Percentiles rank a stretch among this genome's conserved stretches.
Evolutionary conservation across 176 grass and related monocot genomes (phyloP).

Genomic region (Elaeis guineensis): DNA sequence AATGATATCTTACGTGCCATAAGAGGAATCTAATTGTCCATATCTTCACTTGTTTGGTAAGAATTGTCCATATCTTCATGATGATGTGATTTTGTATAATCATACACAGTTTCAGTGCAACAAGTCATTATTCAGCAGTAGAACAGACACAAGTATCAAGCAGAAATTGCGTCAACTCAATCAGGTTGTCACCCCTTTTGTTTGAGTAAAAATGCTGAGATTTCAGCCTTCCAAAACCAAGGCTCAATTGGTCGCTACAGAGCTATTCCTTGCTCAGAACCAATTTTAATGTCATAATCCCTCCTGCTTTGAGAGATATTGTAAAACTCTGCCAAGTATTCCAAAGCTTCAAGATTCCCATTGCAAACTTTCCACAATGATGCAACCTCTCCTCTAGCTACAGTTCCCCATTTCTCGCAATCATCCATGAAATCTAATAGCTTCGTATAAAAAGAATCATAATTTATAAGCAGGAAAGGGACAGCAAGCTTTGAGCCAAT

Average conservation of each 20-base stretch:
- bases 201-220: too few relatives aligned
- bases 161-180: too few relatives aligned
- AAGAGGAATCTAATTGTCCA: too few relatives aligned
- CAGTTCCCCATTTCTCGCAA: slow-evolving; percentile 54
- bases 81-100: too few relatives aligned
- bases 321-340: slow-evolving; percentile 71
- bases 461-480: slow-evolving; percentile 68
- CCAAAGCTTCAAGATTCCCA: slow-evolving; percentile 63
- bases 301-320: slow-evolving; percentile 22
- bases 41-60: too few relatives aligned
- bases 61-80: too few relatives aligned
- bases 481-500: slow-evolving; percentile 50
- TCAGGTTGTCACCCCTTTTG: too few relatives aligned
- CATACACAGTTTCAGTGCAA: too few relatives aligned
- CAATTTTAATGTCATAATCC: slow-evolving; percentile 30
- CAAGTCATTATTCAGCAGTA: too few relatives aligned
- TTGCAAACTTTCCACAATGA: slow-evolving; percentile 74
- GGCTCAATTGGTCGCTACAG: background rate
- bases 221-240: too few relatives aligned
- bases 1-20: too few relatives aligned
- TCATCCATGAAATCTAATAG: slow-evolving; percentile 66
- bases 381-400: slow-evolving; percentile 59
- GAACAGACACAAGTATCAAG: too few relatives aligned
- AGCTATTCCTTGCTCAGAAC: slow-evolving; percentile 19
- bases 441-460: slow-evolving; percentile 80